Evolutionary conservation across 805 yeast genomes (phyloP).

Genomic region (Maudiozyma serrabonitensis): DNA sequence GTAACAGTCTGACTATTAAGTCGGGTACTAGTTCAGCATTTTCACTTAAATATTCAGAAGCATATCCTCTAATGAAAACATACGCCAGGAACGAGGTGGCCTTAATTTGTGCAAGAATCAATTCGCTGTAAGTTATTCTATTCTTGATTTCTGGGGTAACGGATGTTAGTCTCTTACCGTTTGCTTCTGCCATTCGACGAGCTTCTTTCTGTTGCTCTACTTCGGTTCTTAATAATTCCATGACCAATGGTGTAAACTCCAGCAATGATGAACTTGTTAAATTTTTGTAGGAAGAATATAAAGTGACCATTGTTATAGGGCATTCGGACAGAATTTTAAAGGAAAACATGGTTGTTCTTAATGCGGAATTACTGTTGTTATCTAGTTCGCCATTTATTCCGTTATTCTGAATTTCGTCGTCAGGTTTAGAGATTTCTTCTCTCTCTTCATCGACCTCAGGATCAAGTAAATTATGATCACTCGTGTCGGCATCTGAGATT

Average conservation of each 20-base stretch:
- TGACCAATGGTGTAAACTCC: constrained; percentile 69
- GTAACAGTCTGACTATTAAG: constrained; percentile 70
- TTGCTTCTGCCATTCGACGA: constrained; percentile 44
- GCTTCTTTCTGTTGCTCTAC: constrained; percentile 74
- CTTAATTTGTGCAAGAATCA: constrained; percentile 86
- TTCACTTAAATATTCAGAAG: constrained; percentile 49
- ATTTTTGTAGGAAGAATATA: constrained; percentile 78
- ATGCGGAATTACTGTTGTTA: constrained; percentile 29
- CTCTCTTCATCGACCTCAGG: constrained; percentile 4
- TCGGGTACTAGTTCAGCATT: constrained; percentile 70
- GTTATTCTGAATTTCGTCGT: not conserved
- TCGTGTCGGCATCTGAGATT: not conserved
- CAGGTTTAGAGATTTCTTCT: not conserved
- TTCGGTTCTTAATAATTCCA: constrained; percentile 63
- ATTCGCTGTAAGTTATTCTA: constrained; percentile 75
- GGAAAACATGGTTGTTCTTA: constrained; percentile 64
- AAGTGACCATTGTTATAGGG: constrained; percentile 91
- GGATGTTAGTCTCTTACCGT: constrained; percentile 53
- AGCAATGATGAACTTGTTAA: constrained; percentile 64
- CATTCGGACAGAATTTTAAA: constrained; percentile 92
- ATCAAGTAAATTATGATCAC: constrained; percentile 4
- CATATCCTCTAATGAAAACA: constrained; percentile 75
- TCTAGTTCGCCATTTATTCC: not conserved
- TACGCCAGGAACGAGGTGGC: constrained; percentile 93
- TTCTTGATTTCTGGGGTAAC: constrained; percentile 70